Evolutionary conservation across 139 green algal species (phyloP).

Genomic region (Penium margaritaceum): DNA sequence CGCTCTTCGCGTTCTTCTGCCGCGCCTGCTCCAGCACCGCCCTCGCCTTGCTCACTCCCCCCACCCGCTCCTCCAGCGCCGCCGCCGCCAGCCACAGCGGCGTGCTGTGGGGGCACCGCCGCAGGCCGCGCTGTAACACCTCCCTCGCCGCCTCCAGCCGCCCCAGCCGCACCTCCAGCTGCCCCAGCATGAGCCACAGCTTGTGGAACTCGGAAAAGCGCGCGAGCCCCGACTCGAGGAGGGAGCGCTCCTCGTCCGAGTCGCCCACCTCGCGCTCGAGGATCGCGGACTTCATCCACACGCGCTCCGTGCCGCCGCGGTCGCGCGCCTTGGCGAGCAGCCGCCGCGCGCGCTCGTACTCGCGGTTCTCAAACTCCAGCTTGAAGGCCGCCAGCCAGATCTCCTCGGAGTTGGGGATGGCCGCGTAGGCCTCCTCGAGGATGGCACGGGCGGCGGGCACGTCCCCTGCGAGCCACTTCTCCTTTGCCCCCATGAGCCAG

Average conservation of each 20-base stretch:
- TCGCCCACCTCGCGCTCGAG: slow-evolving; percentile 83
- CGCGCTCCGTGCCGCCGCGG: slow-evolving; percentile 58
- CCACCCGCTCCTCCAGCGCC: slow-evolving; percentile 69
- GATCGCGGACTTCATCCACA: slow-evolving; percentile 96
- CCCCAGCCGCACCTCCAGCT: slow-evolving; percentile 70
- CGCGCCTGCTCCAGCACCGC: slow-evolving; percentile 71
- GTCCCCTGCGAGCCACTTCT: slow-evolving; percentile 81
- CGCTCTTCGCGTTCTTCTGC: slow-evolving; percentile 70
- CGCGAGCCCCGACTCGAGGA: slow-evolving; percentile 66
- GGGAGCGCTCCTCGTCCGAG: slow-evolving; percentile 49
- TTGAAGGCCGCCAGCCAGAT: slow-evolving; percentile 98
- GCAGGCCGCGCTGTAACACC: slow-evolving; percentile 49
- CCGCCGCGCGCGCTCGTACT: slow-evolving; percentile 67
- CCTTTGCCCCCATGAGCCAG: slow-evolving; percentile 96
- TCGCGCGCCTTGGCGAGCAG: slow-evolving; percentile 68
- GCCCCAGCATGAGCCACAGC: slow-evolving; percentile 87
- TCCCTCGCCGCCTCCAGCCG: slow-evolving; percentile 46
- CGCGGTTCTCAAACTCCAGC: slow-evolving; percentile 93
- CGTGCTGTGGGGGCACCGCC: slow-evolving; percentile 37
- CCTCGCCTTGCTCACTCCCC: slow-evolving; percentile 62
- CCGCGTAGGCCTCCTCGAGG: slow-evolving; percentile 71
- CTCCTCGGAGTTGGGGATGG: slow-evolving; percentile 84
- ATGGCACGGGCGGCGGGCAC: slow-evolving; percentile 67
- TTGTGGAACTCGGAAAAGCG: slow-evolving; percentile 77
- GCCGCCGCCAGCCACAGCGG: slow-evolving; percentile 47